phyloP scores from a whole-genome alignment of 2,329 filamentous ascomycete genomes.

The Aspergillus ochraceoroseus region DNA sequence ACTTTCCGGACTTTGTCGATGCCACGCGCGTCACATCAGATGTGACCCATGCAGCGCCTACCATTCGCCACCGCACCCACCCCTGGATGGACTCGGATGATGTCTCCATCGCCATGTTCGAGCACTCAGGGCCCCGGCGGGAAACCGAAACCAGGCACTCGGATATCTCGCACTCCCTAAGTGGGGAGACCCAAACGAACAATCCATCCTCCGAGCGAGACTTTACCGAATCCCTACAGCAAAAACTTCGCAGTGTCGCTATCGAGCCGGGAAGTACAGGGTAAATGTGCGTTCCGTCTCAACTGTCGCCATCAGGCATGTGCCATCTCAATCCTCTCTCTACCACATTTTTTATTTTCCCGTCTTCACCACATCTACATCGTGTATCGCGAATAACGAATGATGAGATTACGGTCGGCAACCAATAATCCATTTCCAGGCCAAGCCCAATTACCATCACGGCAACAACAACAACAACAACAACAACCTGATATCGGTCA shows the following conservation, averaged over 20 bases:
- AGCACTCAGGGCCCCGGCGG: slow-evolving; percentile 23
- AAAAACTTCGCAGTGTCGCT: slow-evolving; percentile 1
- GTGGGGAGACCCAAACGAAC: slow-evolving; percentile 28
- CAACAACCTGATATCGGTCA: not conserved
- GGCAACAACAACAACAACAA: not conserved
- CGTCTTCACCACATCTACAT: not conserved
- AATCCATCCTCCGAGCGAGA: slow-evolving; percentile 16
- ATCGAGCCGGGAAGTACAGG: not conserved
- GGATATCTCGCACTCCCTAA: slow-evolving; percentile 29
- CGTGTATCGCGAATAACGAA: slow-evolving; percentile 14
- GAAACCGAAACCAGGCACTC: slow-evolving; percentile 24
- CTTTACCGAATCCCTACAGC: slow-evolving; percentile 19
- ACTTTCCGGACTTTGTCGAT: slow-evolving; percentile 45
- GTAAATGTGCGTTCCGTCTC: not conserved
- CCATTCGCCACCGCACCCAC: slow-evolving; percentile 21
- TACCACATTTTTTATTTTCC: not conserved
- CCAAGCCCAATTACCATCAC: too few species aligned
- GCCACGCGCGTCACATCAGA: slow-evolving; percentile 42
- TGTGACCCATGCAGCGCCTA: slow-evolving; percentile 36
- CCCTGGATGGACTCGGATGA: slow-evolving; percentile 37
- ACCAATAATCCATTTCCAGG: too few species aligned
- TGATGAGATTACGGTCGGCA: slow-evolving; percentile 13
- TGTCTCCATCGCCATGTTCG: slow-evolving; percentile 39
- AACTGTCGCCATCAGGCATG: not conserved
- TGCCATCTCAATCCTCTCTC: not conserved